Evolutionary conservation across 768 basidiomycete species (phyloP).

Genomic region (Tulasnella sp.): DNA sequence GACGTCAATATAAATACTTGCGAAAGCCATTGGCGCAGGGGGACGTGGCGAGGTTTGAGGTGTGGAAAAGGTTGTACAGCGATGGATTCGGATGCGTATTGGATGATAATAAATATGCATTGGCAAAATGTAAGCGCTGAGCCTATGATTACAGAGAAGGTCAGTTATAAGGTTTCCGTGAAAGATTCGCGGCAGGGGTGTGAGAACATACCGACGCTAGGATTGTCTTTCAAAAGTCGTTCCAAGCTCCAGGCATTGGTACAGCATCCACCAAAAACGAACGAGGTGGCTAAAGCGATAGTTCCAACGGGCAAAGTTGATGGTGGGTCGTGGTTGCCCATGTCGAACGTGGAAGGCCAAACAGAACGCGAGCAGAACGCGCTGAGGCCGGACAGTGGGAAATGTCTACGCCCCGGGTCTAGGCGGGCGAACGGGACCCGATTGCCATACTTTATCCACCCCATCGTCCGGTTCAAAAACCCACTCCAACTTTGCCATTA

Average conservation of each 20-base stretch:
- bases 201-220: conserved; percentile 43
- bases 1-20: conserved; percentile 59
- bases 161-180: background rate
- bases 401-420: too few relatives aligned
- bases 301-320: too few relatives aligned
- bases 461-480: too few relatives aligned
- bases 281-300: conserved; percentile 33
- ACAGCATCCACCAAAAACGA: conserved; percentile 78
- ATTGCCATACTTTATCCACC: too few relatives aligned
- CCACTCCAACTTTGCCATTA: too few relatives aligned
- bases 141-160: conserved; percentile 31
- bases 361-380: too few relatives aligned
- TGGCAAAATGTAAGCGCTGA: conserved; percentile 77
- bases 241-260: conserved; percentile 76
- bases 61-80: conserved; percentile 33
- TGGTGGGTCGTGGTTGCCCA: background rate
- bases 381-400: too few relatives aligned
- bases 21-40: conserved; percentile 49
- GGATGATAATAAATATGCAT: conserved; percentile 62
- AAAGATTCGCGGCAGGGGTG: background rate
- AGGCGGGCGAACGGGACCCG: too few relatives aligned
- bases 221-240: conserved; percentile 54
- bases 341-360: too few relatives aligned
- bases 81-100: conserved; percentile 54
- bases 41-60: conserved; percentile 55